phyloP scores from a whole-genome alignment of 257 asterid species.

The Nyctanthes arbortristis region DNA sequence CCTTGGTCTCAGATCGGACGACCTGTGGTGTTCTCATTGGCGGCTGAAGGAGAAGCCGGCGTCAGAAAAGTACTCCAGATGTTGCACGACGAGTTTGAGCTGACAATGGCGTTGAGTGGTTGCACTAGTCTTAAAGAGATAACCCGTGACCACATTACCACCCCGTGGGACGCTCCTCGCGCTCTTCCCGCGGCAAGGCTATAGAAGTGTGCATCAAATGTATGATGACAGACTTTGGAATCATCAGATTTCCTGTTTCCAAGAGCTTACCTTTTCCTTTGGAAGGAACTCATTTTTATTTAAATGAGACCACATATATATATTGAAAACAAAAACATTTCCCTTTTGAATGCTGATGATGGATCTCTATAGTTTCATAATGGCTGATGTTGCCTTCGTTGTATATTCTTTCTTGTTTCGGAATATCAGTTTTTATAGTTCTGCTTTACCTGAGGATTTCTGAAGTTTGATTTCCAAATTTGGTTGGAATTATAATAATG shows the following conservation, averaged over 20 bases:
- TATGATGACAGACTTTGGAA: conserved; percentile 4
- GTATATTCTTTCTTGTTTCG: conserved; percentile 28
- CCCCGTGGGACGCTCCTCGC: conserved; percentile 78
- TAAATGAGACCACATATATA: conserved; percentile 27
- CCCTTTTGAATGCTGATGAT: conserved; percentile 35
- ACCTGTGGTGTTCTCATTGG: conserved; percentile 89
- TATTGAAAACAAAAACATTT: conserved; percentile 19
- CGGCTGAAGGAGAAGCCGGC: conserved; percentile 92
- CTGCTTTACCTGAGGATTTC: too few relatives aligned
- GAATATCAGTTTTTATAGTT: not conserved
- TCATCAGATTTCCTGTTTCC: conserved; percentile 19
- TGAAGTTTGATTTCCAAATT: too few relatives aligned
- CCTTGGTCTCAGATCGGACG: conserved; percentile 67
- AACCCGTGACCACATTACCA: conserved; percentile 71
- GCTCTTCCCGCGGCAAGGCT: conserved; percentile 59
- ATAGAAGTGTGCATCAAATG: conserved; percentile 31
- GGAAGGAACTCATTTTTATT: conserved; percentile 31
- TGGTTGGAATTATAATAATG: too few relatives aligned
- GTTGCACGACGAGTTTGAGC: conserved; percentile 88
- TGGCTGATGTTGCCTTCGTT: conserved; percentile 21
- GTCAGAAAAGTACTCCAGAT: conserved; percentile 81
- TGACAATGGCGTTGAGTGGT: conserved; percentile 94
- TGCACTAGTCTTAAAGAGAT: conserved; percentile 77
- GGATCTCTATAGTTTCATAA: conserved; percentile 26
- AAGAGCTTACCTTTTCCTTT: conserved; percentile 24